These are phyloP conservation scores for Diaporthe ilicicola DNA, from an alignment of 2,329 filamentous ascomycete genomes.

Conservation along the genomic window DNA sequence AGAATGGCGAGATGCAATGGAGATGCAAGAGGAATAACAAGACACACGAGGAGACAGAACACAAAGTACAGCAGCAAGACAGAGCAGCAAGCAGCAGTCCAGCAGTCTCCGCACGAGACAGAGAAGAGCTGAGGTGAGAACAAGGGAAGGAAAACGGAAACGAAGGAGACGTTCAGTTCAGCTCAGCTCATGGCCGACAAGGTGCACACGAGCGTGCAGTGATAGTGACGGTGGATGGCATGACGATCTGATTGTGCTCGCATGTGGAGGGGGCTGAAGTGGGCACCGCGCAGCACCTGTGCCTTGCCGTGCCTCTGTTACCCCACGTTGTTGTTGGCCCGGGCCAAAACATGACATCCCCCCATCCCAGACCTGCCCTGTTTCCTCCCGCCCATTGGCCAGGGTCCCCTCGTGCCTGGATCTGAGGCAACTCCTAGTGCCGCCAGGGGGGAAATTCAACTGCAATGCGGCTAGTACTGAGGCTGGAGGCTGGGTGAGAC, in stretches of 20 bases:
- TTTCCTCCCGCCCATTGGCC: slow-evolving; percentile 3
- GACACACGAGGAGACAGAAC: background rate
- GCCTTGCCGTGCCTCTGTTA: background rate
- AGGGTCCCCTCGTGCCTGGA: slow-evolving; percentile 21
- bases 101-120: background rate
- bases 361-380: slow-evolving; percentile 6
- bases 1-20: background rate
- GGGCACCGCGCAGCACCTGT: background rate
- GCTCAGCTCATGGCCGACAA: slow-evolving; percentile 17
- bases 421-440: slow-evolving; percentile 6
- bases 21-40: background rate
- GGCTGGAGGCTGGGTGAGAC: background rate
- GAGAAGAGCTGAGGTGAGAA: background rate
- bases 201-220: slow-evolving; percentile 5
- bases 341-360: slow-evolving; percentile 16
- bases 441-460: slow-evolving; percentile 17
- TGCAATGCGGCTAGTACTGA: slow-evolving; percentile 10
- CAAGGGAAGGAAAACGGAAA: slow-evolving; percentile 25
- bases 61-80: background rate
- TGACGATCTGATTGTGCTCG: slow-evolving; percentile 16
- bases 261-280: background rate
- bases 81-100: background rate
- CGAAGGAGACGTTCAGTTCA: slow-evolving; percentile 25
- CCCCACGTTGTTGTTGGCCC: background rate
- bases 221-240: slow-evolving; percentile 6